These are phyloP conservation scores for Penicillium paneum DNA, from an alignment of 2,329 filamentous ascomycete genomes.

Conservation along the genomic window DNA sequence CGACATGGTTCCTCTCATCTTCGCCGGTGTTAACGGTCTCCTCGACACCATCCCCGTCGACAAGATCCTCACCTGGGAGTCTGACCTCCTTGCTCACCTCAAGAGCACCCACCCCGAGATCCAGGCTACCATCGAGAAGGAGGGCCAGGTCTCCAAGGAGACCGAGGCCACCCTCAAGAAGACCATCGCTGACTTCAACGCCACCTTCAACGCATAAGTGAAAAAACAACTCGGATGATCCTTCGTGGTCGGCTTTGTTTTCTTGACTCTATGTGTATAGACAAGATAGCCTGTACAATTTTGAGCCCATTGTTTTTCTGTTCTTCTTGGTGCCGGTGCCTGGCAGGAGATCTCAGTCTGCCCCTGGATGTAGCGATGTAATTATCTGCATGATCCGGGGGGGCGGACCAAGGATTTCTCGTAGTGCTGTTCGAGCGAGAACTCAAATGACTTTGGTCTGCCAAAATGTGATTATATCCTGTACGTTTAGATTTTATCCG, in stretches of 20 bases:
- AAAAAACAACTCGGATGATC: constrained; percentile 34
- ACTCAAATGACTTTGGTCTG: constrained; percentile 18
- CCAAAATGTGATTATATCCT: constrained; percentile 42
- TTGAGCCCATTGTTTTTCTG: constrained; percentile 43
- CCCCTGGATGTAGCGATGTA: constrained; percentile 32
- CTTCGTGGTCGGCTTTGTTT: constrained; percentile 38
- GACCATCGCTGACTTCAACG: constrained; percentile 76
- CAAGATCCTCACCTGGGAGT: constrained; percentile 93
- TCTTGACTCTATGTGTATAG: constrained; percentile 44
- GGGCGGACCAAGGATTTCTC: constrained; percentile 6
- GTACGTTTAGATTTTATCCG: constrained; percentile 42
- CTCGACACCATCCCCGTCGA: constrained; percentile 82
- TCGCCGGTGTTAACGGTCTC: constrained; percentile 96
- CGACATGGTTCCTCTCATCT: constrained; percentile 99
- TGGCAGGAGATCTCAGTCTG: constrained; percentile 16
- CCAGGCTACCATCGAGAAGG: constrained; percentile 84
- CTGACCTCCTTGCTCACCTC: constrained; percentile 89
- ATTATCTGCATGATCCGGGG: constrained; percentile 13
- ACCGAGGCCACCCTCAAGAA: constrained; percentile 65
- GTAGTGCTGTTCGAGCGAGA: constrained; percentile 9
- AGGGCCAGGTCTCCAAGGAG: constrained; percentile 94
- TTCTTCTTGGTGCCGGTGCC: constrained; percentile 25
- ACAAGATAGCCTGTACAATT: constrained; percentile 48
- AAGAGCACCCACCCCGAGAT: constrained; percentile 85
- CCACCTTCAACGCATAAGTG: constrained; percentile 69